phyloP scores from a whole-genome alignment of 805 yeast species.

The Lachancea fermentati region DNA sequence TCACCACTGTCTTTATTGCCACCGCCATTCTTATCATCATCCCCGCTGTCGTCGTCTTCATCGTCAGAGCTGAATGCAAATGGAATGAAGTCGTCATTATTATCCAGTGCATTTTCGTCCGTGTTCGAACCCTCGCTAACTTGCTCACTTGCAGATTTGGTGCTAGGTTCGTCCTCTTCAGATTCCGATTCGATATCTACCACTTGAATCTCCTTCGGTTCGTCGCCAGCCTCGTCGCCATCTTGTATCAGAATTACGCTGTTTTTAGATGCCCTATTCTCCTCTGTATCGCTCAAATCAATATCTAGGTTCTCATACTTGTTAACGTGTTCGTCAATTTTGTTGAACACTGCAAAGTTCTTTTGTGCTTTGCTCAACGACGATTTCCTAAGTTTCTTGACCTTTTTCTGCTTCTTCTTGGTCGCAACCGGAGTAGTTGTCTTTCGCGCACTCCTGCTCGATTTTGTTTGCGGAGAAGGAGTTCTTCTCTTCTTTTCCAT shows the following conservation, averaged over 20 bases:
- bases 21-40: too few relatives aligned
- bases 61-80: constrained; percentile 32
- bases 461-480: constrained; percentile 1
- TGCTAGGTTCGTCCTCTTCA: constrained; percentile 1
- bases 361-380: constrained; percentile 28
- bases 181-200: constrained; percentile 11
- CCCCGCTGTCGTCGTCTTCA: constrained; percentile 18
- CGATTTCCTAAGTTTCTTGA: constrained; percentile 28
- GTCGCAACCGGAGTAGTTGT: neutral
- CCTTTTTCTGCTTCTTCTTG: constrained; percentile 9
- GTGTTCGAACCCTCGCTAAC: constrained; percentile 1
- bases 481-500: neutral
- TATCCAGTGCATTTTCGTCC: constrained; percentile 28
- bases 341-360: constrained; percentile 26
- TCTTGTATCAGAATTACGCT: constrained; percentile 8
- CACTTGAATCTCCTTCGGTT: constrained; percentile 11
- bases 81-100: constrained; percentile 40
- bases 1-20: too few relatives aligned
- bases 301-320: constrained; percentile 24
- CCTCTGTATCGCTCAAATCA: constrained; percentile 13
- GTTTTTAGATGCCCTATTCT: constrained; percentile 8
- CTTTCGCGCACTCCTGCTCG: neutral
- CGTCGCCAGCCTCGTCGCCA: constrained; percentile 26
- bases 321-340: constrained; percentile 21
- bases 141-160: constrained; percentile 2